These are phyloP conservation scores for Capsicum rhomboideum DNA, from an alignment of 257 asterid species.

Conservation along the genomic window DNA sequence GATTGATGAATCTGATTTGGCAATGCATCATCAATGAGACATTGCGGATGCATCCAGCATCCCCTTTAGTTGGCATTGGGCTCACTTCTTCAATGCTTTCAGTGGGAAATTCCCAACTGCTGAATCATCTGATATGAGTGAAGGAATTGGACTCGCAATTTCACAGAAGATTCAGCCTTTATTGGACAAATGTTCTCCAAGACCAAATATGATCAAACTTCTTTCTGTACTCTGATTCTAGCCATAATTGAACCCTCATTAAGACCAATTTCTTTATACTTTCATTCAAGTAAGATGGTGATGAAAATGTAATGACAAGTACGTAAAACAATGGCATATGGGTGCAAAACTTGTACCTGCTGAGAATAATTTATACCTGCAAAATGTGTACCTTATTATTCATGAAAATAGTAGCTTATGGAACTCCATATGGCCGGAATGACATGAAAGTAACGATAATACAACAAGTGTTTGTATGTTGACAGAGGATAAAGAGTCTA, in stretches of 20 bases:
- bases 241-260: neutral
- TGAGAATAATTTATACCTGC: neutral
- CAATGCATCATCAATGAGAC: conserved; percentile 47
- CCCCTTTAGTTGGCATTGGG: conserved; percentile 41
- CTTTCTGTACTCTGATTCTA: conserved; percentile 12
- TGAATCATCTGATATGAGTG: conserved; percentile 33
- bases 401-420: neutral
- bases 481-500: neutral
- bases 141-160: conserved; percentile 25
- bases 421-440: neutral
- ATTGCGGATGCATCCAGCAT: conserved; percentile 39
- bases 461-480: neutral
- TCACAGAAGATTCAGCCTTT: conserved; percentile 41
- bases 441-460: neutral
- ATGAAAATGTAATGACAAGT: neutral
- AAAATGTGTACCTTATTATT: neutral
- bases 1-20: conserved; percentile 13
- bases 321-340: neutral
- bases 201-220: conserved; percentile 12
- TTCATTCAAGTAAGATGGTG: neutral
- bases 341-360: too few relatives aligned
- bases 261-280: neutral
- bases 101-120: conserved; percentile 30
- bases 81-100: conserved; percentile 53
- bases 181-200: conserved; percentile 42